Evolutionary conservation across 1,284 basidiomycete genomes (phyloP), one percentile per base, ranked within the genome.

Genomic region (Kwoniella shivajii): DNA sequence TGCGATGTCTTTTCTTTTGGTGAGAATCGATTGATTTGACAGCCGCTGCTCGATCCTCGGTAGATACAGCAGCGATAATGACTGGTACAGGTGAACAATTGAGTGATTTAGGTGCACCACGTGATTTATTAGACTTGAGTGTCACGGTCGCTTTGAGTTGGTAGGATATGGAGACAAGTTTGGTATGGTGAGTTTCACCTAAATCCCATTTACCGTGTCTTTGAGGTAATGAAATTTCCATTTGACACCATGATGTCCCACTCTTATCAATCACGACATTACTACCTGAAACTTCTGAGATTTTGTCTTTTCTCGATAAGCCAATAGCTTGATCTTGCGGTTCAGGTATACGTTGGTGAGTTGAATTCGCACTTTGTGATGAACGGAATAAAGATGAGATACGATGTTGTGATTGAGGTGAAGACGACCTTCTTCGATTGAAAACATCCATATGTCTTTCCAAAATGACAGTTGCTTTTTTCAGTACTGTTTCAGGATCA

Each of bases 171-270:
- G 52, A 38, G 9, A 67, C 66, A 2, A 72, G 50, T 20, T 61
- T 49, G 3, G 68, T 71, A 24, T 47, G 53, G 10, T 66, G 50
- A 4, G 74, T 70, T 41, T 74, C 70, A 6, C 72, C 72, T 3
- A 66, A 41, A 47, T 71, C 70, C 74, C 74, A 76, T 9, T 60
- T 62, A 4, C 65, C 60, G 5, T 60, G 50, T 6, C 72, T 60
- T 14, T 57, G 56, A 1, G 74, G 69, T 4, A 75, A 45, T 1
- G 46, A 34, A 6, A 72, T 38, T 1, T 49, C 39, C 11, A 67
- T 54, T 1, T 44, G 41, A 20, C 61, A 62, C 59, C 67, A 67
- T 22, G 51, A 56, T 4, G 56, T 46, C 6, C 65, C 65, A 6
- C 44, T 56, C 11, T 51, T 39, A 14, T 55, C 59, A 1, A 60